Percentiles rank a stretch among this genome's conserved stretches.
These are phyloP conservation scores for Ascochyta clinopodiicola DNA, from an alignment of 2,329 filamentous ascomycete species.

Conservation along the genomic window DNA sequence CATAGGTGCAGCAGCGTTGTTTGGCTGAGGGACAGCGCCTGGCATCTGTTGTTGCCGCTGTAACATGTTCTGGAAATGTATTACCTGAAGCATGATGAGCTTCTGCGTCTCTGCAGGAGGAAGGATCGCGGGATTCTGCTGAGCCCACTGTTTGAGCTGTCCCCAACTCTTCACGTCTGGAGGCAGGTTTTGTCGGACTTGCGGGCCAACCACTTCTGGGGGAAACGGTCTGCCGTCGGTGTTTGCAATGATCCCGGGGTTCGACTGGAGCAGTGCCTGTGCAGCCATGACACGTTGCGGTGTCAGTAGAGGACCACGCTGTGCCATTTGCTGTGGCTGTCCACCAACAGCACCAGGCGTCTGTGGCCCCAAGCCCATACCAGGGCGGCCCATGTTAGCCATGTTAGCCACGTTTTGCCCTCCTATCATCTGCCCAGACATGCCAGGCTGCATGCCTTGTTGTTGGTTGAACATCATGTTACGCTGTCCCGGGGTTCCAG, in stretches of 20 bases:
- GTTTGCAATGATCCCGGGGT: conserved; percentile 42
- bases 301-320: conserved; percentile 34
- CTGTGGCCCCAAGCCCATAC: conserved; percentile 40
- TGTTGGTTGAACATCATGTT: conserved; percentile 43
- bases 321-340: conserved; percentile 35
- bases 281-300: conserved; percentile 37
- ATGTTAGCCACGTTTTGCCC: conserved; percentile 35
- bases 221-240: conserved; percentile 44
- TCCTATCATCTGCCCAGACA: conserved; percentile 38
- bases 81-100: conserved; percentile 46
- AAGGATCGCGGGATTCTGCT: conserved; percentile 50
- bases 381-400: conserved; percentile 33
- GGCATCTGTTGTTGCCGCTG: conserved; percentile 30
- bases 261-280: conserved; percentile 37
- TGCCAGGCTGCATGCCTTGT: conserved; percentile 31
- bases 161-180: conserved; percentile 62
- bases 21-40: conserved; percentile 31
- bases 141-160: conserved; percentile 62
- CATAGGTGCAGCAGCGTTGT: conserved; percentile 46
- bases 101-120: conserved; percentile 37
- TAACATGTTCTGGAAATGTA: conserved; percentile 54
- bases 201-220: conserved; percentile 34
- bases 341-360: conserved; percentile 28
- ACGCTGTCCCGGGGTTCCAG: conserved; percentile 30
- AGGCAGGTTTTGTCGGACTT: conserved; percentile 49